These are phyloP conservation scores for Jatropha curcas DNA, from an alignment of 345 rosid species.

Conservation along the genomic window DNA sequence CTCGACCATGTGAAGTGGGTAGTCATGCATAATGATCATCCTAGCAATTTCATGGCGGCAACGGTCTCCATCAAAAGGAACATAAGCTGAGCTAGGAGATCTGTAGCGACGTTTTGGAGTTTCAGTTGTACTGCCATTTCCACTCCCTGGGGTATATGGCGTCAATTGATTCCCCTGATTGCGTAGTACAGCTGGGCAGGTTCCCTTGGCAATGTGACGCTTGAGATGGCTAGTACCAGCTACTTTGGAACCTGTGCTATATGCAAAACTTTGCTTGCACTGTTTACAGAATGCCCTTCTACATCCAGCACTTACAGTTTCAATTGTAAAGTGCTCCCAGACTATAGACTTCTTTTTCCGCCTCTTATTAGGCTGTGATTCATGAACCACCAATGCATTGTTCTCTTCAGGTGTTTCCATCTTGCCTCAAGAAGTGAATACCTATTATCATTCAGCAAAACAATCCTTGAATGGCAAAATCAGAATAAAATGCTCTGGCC, in stretches of 20 bases:
- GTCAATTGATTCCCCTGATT: constrained; percentile 44
- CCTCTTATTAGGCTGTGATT: constrained; percentile 32
- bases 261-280: constrained; percentile 98
- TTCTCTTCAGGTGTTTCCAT: constrained; percentile 18
- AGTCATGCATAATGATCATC: constrained; percentile 88
- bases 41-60: constrained; percentile 75
- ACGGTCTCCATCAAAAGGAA: constrained; percentile 69
- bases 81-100: constrained; percentile 43
- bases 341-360: constrained; percentile 90
- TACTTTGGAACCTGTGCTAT: constrained; percentile 88
- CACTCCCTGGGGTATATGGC: constrained; percentile 48
- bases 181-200: constrained; percentile 67
- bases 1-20: constrained; percentile 92
- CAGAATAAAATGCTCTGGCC: not conserved
- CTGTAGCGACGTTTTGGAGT: constrained; percentile 74
- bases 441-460: constrained; percentile 22
- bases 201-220: constrained; percentile 88
- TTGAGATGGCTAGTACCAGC: constrained; percentile 97
- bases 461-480: not conserved
- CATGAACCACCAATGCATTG: constrained; percentile 8
- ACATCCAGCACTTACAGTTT: constrained; percentile 62
- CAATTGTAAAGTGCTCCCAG: constrained; percentile 90
- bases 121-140: constrained; percentile 34
- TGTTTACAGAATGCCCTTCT: constrained; percentile 89
- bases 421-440: constrained; percentile 8